Evolutionary conservation across 2,329 filamentous ascomycete genomes (phyloP), one percentile per base, ranked within the genome.

Genomic region (Xenosphaeropsis pyriputrescens): DNA sequence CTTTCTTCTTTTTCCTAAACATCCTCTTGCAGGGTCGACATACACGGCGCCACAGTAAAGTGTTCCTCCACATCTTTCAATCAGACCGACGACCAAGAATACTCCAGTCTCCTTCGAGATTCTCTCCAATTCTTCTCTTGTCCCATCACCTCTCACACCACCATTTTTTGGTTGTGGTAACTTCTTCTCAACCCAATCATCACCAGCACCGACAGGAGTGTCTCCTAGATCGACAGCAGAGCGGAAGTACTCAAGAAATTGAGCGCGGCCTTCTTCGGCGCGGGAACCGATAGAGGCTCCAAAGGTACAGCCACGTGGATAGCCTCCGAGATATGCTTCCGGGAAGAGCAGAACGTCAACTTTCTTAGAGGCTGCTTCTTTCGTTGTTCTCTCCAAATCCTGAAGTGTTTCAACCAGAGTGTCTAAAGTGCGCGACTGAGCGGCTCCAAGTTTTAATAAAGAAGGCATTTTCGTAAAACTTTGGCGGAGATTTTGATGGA

Each of bases 251-350:
- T 68, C 62, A 8, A 88, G 67, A 54, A 79, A 95, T 50, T 93
- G 85, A 18, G 93, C 85, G 14, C 86, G 72, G 4, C 86, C 88
- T 35, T 67, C 63, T 2, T 69, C 63, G 0, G 70, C 68, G 29
- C 88, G 76, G 13, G 68, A 65, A 4, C 88, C 88, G 5, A 94
- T 67, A 2, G 72, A 68, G 34, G 75, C 76, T 4, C 86, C 86
- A 51, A 94, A 94, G 36, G 65, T 64, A 44, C 78, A 79, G 14
- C 80, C 85, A 9, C 88, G 79, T 14, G 89, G 89, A 54, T 95
- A 95, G 1, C 88, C 89, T 34, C 89, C 89, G 2, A 95, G 69
- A 54, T 85, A 94, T 16, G 88, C 88, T 63, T 96, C 88, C 0
- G 89, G 89, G 43, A 95, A 88, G 37, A 95, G 74, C 18, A 95